phyloP scores from a whole-genome alignment of 2,329 filamentous ascomycete genomes.

The Aschersonia sp. region DNA sequence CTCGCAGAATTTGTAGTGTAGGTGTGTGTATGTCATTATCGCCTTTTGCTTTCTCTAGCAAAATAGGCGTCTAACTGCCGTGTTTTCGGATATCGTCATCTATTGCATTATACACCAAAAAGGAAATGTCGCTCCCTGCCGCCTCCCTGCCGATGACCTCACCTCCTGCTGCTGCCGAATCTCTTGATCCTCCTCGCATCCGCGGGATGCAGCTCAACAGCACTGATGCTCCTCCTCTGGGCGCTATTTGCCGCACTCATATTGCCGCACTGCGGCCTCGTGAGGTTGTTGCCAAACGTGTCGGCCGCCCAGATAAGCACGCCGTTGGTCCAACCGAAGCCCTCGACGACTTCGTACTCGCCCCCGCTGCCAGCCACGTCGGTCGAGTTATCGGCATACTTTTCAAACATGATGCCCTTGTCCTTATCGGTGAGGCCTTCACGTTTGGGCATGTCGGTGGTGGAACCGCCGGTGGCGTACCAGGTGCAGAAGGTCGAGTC shows the following conservation, averaged over 20 bases:
- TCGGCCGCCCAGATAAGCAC: constrained; percentile 54
- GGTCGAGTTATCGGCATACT: constrained; percentile 46
- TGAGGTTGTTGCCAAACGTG: constrained; percentile 40
- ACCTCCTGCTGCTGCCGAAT: constrained; percentile 17
- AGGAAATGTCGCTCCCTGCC: no score
- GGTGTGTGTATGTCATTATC: no score
- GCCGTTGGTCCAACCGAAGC: constrained; percentile 59
- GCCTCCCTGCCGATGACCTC: not conserved
- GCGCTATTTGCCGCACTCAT: constrained; percentile 23
- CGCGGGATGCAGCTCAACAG: constrained; percentile 29
- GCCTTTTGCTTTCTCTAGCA: no score
- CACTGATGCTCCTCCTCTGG: constrained; percentile 16
- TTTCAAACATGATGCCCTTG: constrained; percentile 54
- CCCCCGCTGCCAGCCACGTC: constrained; percentile 50
- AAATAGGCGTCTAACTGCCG: no score
- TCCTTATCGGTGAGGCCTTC: constrained; percentile 25
- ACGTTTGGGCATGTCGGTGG: constrained; percentile 34
- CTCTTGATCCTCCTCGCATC: constrained; percentile 34
- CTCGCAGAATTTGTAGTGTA: no score
- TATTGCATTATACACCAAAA: no score
- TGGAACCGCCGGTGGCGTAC: constrained; percentile 51
- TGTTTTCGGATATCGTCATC: no score
- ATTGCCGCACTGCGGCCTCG: constrained; percentile 39
- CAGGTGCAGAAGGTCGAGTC: constrained; percentile 58
- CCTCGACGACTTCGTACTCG: constrained; percentile 56